A percentile compares a stretch with the other conserved stretches of the same genome.
Evolutionary conservation across 192 early-diverging fungal species (phyloP).

Genomic region (Kappamyces sp.): DNA sequence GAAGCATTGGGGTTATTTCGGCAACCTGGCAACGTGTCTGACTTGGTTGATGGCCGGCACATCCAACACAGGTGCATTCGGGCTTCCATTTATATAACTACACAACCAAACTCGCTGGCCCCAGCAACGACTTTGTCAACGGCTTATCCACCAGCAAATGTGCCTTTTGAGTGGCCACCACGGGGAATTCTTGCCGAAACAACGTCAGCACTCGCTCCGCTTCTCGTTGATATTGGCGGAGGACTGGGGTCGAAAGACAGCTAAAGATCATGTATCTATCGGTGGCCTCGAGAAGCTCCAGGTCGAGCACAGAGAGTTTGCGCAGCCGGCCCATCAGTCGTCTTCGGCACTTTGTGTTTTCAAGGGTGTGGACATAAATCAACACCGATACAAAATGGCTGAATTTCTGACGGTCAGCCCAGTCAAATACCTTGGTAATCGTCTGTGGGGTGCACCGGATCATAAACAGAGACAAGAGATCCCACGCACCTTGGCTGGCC

Average conservation of each 20-base stretch:
- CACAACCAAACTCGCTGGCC: no score
- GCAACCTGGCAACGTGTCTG: no score
- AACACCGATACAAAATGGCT: not conserved
- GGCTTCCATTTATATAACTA: no score
- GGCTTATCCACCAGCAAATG: not conserved
- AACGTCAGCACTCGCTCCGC: not conserved
- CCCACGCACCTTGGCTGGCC: not conserved
- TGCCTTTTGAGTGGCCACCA: not conserved
- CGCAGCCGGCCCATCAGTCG: not conserved
- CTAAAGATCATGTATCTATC: not conserved
- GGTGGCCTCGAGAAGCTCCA: not conserved
- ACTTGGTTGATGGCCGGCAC: no score
- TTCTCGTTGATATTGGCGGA: conserved; percentile 5
- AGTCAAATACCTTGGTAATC: not conserved
- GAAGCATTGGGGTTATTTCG: no score
- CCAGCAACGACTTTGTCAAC: no score
- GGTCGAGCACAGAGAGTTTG: not conserved
- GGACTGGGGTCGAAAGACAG: not conserved
- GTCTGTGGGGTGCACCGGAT: not conserved
- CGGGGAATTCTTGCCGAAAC: conserved; percentile 1
- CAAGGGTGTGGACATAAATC: conserved; percentile 6
- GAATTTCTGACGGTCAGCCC: not conserved
- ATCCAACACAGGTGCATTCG: no score
- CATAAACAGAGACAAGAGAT: not conserved
- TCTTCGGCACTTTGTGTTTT: not conserved